Base-by-base conservation (phyloP, 75 land plant species). In the Larix kaempferi region DNA sequence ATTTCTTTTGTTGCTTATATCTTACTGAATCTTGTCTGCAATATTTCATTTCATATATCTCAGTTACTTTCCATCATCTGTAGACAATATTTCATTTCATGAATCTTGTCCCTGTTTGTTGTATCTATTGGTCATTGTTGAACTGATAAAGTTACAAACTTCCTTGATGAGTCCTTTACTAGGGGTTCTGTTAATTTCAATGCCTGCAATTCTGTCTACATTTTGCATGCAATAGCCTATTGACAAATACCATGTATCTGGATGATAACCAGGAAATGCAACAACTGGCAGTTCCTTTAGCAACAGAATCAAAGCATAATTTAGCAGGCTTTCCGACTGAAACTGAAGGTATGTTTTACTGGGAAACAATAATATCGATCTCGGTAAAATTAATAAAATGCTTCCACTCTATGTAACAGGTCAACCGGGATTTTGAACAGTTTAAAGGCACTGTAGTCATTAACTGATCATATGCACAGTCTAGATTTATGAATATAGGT, bases 401-500 rank as follows among this genome's bases (percentile, higher is more conserved):
- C 35, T 35, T 65, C 39, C 33, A 39, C 27, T 33, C 21, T 65
- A 37, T 33, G 33, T 33, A 17, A 17, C 41, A 65, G 15, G n/a
- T 15, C 4, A 64, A 15, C 15, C 6, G 2, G 29, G 29, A 17
- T 65, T 65, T 13, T 65, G 39, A 65, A 17, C 35, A 65, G 17
- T 16, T 65, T 16, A 33, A 65, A 29, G 19, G 39, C 35, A 65
- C 3, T 15, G 7, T 64, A 64, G 19, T 17, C 33, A 33, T 17
- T 65, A 19, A 21, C 2, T 65, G 39, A 21, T 65, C 69, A 65
- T 65, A 15, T 35, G 69, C 39, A 65, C 5, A 49, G 21, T 65
- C 69, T 16, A 33, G 33, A 65, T 25, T 65, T 65, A 65, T 33
- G 69, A 65, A 65, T 29, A 65, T 65, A 65, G 69, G n/a, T 17